phyloP scores from a whole-genome alignment of 2,329 filamentous ascomycete genomes.

The Uncinocarpus reesii region DNA sequence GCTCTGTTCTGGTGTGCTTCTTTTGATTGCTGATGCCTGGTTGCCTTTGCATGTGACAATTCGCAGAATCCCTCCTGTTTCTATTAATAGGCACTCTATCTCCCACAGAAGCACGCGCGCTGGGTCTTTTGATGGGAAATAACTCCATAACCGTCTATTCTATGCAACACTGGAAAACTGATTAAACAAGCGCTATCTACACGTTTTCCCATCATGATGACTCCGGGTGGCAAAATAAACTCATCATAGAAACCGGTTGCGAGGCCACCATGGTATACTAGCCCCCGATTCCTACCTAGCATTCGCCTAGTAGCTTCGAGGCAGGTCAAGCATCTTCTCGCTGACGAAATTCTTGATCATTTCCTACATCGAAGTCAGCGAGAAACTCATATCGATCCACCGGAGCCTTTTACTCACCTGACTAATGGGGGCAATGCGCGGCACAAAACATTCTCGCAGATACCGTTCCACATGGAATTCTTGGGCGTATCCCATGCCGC shows the following conservation, averaged over 20 bases:
- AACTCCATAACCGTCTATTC: too few relatives aligned
- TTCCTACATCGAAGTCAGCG: conserved; percentile 27
- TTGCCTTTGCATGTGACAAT: conserved; percentile 4
- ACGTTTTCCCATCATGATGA: too few relatives aligned
- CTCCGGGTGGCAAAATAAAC: too few relatives aligned
- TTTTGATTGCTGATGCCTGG: background rate
- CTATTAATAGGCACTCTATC: conserved; percentile 11
- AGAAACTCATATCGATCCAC: background rate
- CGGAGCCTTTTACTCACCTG: conserved; percentile 13
- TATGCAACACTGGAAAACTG: too few relatives aligned
- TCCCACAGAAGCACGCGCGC: too few relatives aligned
- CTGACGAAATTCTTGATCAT: conserved; percentile 40
- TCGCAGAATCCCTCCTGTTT: too few relatives aligned
- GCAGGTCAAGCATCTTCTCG: conserved; percentile 36
- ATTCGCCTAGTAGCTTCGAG: conserved; percentile 32
- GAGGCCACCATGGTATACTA: too few relatives aligned
- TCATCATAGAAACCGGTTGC: too few relatives aligned
- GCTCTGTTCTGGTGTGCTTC: background rate
- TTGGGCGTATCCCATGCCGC: conserved; percentile 54
- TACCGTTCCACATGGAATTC: conserved; percentile 55
- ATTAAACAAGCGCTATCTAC: too few relatives aligned
- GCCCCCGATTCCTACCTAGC: too few relatives aligned
- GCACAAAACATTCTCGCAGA: conserved; percentile 49
- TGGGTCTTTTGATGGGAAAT: too few relatives aligned
- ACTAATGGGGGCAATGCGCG: conserved; percentile 50